Conservation (phyloP, 2,329 filamentous ascomycete species). For the Beauveria varroae region DNA sequence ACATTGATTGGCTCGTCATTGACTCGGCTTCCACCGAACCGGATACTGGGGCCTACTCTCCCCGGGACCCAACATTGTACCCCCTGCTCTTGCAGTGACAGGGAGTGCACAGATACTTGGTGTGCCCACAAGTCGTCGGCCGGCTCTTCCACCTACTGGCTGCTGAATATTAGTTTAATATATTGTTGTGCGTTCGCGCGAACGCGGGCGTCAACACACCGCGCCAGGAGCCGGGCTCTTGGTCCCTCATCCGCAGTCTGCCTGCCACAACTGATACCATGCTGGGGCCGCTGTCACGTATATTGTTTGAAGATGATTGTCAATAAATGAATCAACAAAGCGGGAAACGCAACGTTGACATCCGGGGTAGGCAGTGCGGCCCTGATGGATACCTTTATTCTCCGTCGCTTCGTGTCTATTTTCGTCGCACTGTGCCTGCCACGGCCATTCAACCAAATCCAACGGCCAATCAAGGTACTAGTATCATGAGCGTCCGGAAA, state of each 20-base stretch:
- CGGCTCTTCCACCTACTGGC: not conserved
- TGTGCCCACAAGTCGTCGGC: not conserved
- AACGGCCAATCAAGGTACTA: not conserved
- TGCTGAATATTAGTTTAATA: not conserved
- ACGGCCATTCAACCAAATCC: not conserved
- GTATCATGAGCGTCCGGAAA: not conserved
- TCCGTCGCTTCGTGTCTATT: not conserved
- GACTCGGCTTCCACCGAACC: slow-evolving; percentile 9
- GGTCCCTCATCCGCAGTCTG: not conserved
- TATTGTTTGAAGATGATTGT: slow-evolving; percentile 9
- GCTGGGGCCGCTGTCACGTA: not conserved
- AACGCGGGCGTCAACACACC: not conserved
- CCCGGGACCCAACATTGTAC: slow-evolving; percentile 2
- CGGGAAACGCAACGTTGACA: not conserved
- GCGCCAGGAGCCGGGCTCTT: not conserved
- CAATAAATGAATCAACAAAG: slow-evolving; percentile 1
- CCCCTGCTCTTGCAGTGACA: not conserved
- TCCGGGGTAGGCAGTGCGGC: not conserved
- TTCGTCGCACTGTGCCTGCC: not conserved
- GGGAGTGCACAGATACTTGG: not conserved
- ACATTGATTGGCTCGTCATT: not conserved
- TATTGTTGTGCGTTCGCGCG: not conserved
- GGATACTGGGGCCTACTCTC: slow-evolving; percentile 4
- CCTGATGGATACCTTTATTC: not conserved
- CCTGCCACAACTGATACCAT: not conserved